Conservation (phyloP, 2,329 filamentous ascomycete species). For the Cordyceps pruinosa region DNA sequence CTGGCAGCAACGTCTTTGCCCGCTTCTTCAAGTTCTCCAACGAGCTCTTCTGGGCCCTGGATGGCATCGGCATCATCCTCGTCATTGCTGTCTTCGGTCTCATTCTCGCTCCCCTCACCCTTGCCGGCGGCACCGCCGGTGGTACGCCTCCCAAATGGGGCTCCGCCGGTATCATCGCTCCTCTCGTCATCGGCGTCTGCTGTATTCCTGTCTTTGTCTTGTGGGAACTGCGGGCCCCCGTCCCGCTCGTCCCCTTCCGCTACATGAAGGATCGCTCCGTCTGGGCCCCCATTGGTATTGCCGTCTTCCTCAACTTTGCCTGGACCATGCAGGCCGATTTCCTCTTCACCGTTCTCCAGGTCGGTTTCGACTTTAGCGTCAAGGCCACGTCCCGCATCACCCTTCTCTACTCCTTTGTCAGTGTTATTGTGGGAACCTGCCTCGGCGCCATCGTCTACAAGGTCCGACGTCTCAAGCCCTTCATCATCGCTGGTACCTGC, state of each 20-base stretch:
- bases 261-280: conserved; percentile 57
- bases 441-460: conserved; percentile 51
- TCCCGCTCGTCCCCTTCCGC: conserved; percentile 53
- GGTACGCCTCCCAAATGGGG: conserved; percentile 30
- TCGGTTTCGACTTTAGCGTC: conserved; percentile 54
- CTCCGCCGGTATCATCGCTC: conserved; percentile 33
- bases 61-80: conserved; percentile 38
- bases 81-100: conserved; percentile 40
- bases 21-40: conserved; percentile 19
- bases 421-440: conserved; percentile 50
- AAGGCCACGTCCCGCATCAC: conserved; percentile 51
- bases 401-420: conserved; percentile 51
- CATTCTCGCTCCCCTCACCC: conserved; percentile 37
- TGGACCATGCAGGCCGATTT: conserved; percentile 60
- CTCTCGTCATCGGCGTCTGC: conserved; percentile 38
- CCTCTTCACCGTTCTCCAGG: conserved; percentile 54
- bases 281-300: conserved; percentile 57
- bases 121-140: conserved; percentile 32
- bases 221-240: conserved; percentile 40
- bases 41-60: conserved; percentile 41
- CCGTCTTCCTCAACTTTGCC: conserved; percentile 46
- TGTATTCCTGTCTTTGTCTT: conserved; percentile 45
- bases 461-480: conserved; percentile 54
- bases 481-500: conserved; percentile 53
- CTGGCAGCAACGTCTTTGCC: background rate